A percentile compares a stretch with the other conserved stretches of the same genome.
phyloP scores from a whole-genome alignment of 2,329 filamentous ascomycete species.

The Ophiostoma perfectum region DNA sequence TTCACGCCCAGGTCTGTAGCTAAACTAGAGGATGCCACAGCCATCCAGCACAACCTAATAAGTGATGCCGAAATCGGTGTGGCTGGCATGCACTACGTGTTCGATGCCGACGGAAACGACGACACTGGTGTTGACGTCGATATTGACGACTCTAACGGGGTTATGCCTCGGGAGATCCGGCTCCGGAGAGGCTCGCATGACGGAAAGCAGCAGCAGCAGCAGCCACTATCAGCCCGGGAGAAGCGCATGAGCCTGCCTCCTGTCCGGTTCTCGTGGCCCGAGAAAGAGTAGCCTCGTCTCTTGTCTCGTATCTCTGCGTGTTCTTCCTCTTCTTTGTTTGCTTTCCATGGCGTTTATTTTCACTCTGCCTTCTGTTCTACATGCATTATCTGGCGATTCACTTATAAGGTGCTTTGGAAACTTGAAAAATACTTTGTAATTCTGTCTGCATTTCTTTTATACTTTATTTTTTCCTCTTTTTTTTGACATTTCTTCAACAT shows the following conservation, averaged over 20 bases:
- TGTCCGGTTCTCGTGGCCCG: slow-evolving; percentile 31
- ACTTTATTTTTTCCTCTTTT: not conserved
- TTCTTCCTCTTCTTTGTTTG: not conserved
- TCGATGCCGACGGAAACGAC: not conserved
- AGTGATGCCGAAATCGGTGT: not conserved
- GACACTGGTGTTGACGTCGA: not conserved
- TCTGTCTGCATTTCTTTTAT: not conserved
- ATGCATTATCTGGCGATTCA: not conserved
- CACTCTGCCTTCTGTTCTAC: not conserved
- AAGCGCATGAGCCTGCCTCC: slow-evolving; percentile 35
- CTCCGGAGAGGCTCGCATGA: slow-evolving; percentile 15
- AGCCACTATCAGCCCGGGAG: not conserved
- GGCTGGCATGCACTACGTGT: slow-evolving; percentile 13
- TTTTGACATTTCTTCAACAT: not conserved
- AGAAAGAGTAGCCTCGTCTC: not conserved
- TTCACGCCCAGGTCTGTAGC: not conserved
- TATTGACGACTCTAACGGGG: not conserved
- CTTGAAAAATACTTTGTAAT: not conserved
- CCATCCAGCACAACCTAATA: not conserved
- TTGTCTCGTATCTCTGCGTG: not conserved
- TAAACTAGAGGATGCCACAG: not conserved
- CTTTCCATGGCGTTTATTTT: not conserved
- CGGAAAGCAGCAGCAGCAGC: not conserved
- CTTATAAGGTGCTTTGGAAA: not conserved
- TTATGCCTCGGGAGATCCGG: not conserved